Evolutionary conservation across 139 green algal genomes (phyloP).

Genomic region (Mychonastes homosphaera): DNA sequence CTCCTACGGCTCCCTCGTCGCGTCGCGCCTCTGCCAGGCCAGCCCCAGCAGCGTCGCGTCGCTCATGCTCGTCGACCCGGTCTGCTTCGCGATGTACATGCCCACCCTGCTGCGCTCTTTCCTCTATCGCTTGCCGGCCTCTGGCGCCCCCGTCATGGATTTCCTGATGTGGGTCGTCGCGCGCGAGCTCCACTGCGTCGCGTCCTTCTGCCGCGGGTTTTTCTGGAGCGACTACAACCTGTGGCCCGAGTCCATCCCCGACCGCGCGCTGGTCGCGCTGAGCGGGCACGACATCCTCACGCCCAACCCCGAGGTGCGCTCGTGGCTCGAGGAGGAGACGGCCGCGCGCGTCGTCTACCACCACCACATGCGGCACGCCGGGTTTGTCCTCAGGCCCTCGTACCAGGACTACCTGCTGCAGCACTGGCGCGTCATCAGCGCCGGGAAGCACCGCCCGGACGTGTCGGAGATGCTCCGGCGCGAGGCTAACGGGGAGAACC

Average conservation of each 20-base stretch:
- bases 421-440: neutral
- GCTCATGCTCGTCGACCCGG: constrained; percentile 21
- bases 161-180: constrained; percentile 20
- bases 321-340: constrained; percentile 1
- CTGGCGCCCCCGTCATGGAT: neutral
- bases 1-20: constrained; percentile 28
- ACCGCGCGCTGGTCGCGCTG: constrained; percentile 26
- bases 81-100: constrained; percentile 32
- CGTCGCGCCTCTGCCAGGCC: constrained; percentile 12
- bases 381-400: neutral
- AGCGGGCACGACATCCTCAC: constrained; percentile 22
- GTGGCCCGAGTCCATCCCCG: constrained; percentile 36
- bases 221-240: constrained; percentile 33
- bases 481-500: neutral
- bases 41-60: constrained; percentile 6
- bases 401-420: neutral
- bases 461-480: neutral
- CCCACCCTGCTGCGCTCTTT: constrained; percentile 23
- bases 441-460: neutral
- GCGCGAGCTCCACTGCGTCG: constrained; percentile 26
- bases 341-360: neutral
- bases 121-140: constrained; percentile 10
- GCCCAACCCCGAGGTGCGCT: neutral
- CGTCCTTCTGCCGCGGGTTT: constrained; percentile 30
- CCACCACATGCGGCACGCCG: neutral